Evolutionary conservation across 352 stramenopile species (phyloP).

Genomic region (Pilasporangium apinafurcum): DNA sequence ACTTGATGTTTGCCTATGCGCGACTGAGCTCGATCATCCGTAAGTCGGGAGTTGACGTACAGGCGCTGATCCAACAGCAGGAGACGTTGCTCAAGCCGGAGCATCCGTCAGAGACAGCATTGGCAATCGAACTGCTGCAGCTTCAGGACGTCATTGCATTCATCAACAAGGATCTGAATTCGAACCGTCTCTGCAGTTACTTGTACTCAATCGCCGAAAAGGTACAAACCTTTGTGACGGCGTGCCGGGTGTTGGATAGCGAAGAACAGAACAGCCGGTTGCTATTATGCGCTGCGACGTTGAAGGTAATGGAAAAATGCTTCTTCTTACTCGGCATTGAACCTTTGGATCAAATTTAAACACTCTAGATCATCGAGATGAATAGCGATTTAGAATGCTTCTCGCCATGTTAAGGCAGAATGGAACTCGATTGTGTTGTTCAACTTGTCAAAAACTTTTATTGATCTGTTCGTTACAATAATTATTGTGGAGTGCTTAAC

Average conservation of each 20-base stretch:
- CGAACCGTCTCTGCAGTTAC: slow-evolving; percentile 98
- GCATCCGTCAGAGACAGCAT: slow-evolving; percentile 87
- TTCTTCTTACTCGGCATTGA: slow-evolving; percentile 93
- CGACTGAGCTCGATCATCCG: slow-evolving; percentile 95
- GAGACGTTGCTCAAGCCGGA: slow-evolving; percentile 54
- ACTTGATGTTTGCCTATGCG: slow-evolving; percentile 99
- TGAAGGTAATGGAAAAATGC: slow-evolving; percentile 93
- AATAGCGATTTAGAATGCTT: too few relatives aligned
- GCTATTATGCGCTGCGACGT: slow-evolving; percentile 94
- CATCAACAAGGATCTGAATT: slow-evolving; percentile 94
- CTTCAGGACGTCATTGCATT: slow-evolving; percentile 94
- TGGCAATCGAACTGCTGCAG: slow-evolving; percentile 93
- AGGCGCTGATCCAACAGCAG: slow-evolving; percentile 45
- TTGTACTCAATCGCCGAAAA: slow-evolving; percentile 96
- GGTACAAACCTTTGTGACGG: slow-evolving; percentile 97
- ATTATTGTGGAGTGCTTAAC: too few relatives aligned
- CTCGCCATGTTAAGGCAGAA: too few relatives aligned
- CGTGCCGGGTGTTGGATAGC: slow-evolving; percentile 95
- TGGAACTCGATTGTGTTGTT: slow-evolving; percentile 7
- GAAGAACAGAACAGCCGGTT: slow-evolving; percentile 94
- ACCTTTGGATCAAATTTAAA: slow-evolving; percentile 92
- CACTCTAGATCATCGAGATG: neutral
- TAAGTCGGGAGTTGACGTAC: slow-evolving; percentile 89
- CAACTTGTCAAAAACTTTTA: slow-evolving; percentile 8
- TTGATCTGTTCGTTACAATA: too few relatives aligned